Evolutionary conservation across 768 basidiomycete genomes (phyloP).

Genomic region (Mrakia blollopis): DNA sequence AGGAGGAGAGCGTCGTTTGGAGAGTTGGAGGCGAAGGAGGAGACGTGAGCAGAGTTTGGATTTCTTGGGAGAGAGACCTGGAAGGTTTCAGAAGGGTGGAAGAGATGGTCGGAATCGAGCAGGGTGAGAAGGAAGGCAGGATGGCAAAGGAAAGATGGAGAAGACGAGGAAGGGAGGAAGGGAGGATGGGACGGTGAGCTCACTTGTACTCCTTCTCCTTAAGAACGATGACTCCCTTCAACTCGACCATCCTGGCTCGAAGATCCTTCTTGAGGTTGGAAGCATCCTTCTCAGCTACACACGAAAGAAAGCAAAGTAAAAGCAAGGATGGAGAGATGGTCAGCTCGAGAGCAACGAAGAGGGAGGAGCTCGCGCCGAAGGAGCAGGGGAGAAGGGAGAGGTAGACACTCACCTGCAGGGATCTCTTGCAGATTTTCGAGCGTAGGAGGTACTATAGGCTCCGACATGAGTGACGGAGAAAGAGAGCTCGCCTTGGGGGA

Average conservation of each 20-base stretch:
- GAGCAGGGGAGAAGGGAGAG: not conserved
- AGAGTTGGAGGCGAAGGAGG: slow-evolving; percentile 17
- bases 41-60: not conserved
- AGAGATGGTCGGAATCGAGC: not conserved
- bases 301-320: not conserved
- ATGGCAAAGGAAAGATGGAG: not conserved
- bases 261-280: not conserved
- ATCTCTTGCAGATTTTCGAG: slow-evolving; percentile 10
- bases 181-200: not conserved
- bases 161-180: not conserved
- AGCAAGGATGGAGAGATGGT: not conserved
- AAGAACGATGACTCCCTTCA: not conserved
- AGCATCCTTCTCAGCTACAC: not conserved
- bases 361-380: not conserved
- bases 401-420: not conserved
- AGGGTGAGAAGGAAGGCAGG: not conserved
- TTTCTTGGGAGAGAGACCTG: not conserved
- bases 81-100: no score
- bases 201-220: slow-evolving; percentile 17
- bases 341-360: not conserved
- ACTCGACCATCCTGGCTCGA: slow-evolving; percentile 11
- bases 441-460: not conserved
- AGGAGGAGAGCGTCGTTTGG: not conserved
- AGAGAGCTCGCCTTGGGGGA: no score
- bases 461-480: not conserved